Evolutionary conservation across 2,329 filamentous ascomycete genomes (phyloP).

Genomic region (Diaporthe australafricana): DNA sequence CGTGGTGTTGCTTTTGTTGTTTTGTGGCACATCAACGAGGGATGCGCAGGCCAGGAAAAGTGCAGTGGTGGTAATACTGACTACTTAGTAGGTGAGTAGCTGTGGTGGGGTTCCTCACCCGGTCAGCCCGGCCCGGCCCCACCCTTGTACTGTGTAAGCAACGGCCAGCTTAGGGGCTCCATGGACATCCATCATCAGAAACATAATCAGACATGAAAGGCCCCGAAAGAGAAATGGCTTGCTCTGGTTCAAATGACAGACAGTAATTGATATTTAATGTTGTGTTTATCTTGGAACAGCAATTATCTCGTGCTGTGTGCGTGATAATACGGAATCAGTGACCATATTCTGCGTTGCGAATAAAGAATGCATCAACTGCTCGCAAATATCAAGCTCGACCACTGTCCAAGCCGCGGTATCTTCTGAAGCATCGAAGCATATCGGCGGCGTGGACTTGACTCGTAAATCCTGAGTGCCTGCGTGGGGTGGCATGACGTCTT

Average conservation of each 20-base stretch:
- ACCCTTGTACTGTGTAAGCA: background rate
- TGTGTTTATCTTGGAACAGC: background rate
- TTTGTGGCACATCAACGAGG: background rate
- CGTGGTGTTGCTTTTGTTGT: background rate
- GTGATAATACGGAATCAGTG: no score
- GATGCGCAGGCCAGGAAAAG: background rate
- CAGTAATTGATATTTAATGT: no score
- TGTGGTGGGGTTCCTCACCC: background rate
- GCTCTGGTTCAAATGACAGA: no score
- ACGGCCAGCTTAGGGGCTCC: no score
- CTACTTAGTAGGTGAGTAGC: no score
- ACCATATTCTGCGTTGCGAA: no score
- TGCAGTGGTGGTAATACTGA: no score
- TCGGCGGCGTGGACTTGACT: slow-evolving; percentile 14
- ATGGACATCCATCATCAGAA: background rate
- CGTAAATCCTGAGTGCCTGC: background rate
- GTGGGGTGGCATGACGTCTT: slow-evolving; percentile 11
- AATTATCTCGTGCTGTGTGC: background rate
- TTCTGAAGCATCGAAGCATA: slow-evolving; percentile 7
- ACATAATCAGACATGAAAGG: background rate
- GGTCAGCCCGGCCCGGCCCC: background rate
- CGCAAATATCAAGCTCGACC: background rate
- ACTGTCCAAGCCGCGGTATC: background rate
- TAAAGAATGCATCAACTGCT: background rate
- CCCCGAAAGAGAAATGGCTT: no score